These are phyloP conservation scores for Lactarius psammicola DNA, from an alignment of 768 basidiomycete genomes.

Conservation along the genomic window DNA sequence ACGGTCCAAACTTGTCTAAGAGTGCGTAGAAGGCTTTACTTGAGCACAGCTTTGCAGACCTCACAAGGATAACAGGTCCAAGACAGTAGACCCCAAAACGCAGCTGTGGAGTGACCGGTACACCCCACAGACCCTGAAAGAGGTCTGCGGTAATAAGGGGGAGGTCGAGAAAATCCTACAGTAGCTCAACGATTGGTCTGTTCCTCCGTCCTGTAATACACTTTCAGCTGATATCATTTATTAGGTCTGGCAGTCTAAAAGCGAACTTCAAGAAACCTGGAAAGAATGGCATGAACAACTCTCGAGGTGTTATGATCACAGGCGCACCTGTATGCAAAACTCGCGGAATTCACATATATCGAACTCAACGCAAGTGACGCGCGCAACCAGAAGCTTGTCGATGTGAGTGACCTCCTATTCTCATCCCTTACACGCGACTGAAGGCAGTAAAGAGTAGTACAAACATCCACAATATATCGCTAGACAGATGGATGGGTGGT, in stretches of 20 bases:
- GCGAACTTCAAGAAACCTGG: constrained; percentile 91
- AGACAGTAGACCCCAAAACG: constrained; percentile 45
- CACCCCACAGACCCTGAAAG: constrained; percentile 82
- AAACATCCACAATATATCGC: constrained; percentile 83
- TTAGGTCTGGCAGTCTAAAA: constrained; percentile 72
- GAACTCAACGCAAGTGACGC: constrained; percentile 97
- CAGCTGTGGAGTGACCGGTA: constrained; percentile 97
- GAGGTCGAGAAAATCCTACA: constrained; percentile 82
- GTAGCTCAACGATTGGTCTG: constrained; percentile 84
- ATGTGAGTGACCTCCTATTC: constrained; percentile 49
- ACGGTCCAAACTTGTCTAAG: constrained; percentile 25
- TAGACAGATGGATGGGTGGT: constrained; percentile 82
- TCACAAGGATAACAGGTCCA: constrained; percentile 31
- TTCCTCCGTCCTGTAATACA: not conserved
- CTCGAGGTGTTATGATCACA: constrained; percentile 82
- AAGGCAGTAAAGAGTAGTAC: constrained; percentile 62
- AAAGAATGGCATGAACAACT: constrained; percentile 83
- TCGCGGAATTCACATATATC: constrained; percentile 89
- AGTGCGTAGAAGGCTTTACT: constrained; percentile 28
- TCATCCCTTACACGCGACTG: not conserved
- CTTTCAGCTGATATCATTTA: not conserved
- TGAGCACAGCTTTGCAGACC: not conserved
- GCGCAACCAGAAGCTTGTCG: constrained; percentile 94
- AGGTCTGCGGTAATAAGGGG: constrained; percentile 94
- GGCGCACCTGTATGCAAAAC: constrained; percentile 93